phyloP scores from a whole-genome alignment of 2,329 filamentous ascomycete genomes.

The Simplicillium sp. region DNA sequence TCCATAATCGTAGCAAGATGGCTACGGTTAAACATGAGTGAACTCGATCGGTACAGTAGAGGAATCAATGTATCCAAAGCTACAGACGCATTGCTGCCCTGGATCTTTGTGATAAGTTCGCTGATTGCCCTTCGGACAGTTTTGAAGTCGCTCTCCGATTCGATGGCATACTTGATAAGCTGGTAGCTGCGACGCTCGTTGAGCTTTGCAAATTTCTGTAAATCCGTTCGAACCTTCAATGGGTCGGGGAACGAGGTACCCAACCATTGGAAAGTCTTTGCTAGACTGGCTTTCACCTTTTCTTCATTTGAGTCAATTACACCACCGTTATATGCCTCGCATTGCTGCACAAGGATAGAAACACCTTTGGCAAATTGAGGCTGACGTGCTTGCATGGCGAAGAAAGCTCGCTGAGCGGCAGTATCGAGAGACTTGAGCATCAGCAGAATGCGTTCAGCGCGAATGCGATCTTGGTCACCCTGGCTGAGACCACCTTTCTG shows the following conservation, averaged over 20 bases:
- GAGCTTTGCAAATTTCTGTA: slow-evolving; percentile 83
- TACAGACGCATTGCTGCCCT: slow-evolving; percentile 52
- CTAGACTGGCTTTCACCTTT: slow-evolving; percentile 59
- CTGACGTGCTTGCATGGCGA: slow-evolving; percentile 74
- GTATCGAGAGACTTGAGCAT: slow-evolving; percentile 70
- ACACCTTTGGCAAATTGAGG: slow-evolving; percentile 64
- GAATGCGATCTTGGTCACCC: slow-evolving; percentile 62
- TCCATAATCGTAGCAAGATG: slow-evolving; percentile 87
- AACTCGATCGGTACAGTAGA: slow-evolving; percentile 72
- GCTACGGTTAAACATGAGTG: slow-evolving; percentile 87
- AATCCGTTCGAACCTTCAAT: slow-evolving; percentile 60
- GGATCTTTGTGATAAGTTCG: slow-evolving; percentile 76
- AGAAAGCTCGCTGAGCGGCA: slow-evolving; percentile 77
- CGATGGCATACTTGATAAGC: slow-evolving; percentile 77
- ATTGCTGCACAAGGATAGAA: slow-evolving; percentile 69
- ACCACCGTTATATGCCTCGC: slow-evolving; percentile 83
- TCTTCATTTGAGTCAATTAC: slow-evolving; percentile 65
- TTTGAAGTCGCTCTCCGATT: slow-evolving; percentile 80
- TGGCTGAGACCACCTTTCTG: slow-evolving; percentile 36
- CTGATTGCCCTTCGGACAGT: slow-evolving; percentile 85
- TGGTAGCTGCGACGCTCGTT: slow-evolving; percentile 88
- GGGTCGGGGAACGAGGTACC: slow-evolving; percentile 69
- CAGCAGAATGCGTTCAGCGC: slow-evolving; percentile 75
- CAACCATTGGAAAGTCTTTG: slow-evolving; percentile 63
- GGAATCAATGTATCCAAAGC: slow-evolving; percentile 74